Evolutionary conservation across 2,329 filamentous ascomycete genomes (phyloP), one percentile per base, ranked within the genome.

Genomic region (Fusarium domesticum): DNA sequence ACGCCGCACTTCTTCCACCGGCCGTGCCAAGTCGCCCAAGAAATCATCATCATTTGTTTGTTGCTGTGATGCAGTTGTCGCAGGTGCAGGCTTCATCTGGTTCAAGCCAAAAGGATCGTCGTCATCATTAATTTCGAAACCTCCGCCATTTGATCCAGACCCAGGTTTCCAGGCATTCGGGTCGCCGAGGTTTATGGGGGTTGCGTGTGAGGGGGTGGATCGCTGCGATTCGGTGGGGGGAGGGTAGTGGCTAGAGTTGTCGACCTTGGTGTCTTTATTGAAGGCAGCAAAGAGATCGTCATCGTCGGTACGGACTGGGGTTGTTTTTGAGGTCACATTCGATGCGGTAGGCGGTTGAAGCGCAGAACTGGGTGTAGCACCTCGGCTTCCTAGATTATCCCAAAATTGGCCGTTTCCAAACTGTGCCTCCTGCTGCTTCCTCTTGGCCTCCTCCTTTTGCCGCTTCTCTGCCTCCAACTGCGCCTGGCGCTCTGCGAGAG

Each of bases 61-160:
- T 18, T 62, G 58, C 17, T 53, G 43, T 17, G 63, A 54, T 17
- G 63, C 49, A 5, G 64, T 44, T 20, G 23, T 28, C 7, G 58
- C 35, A 55, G 70, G 37, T 20, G 43, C 68, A 4, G 60, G 68
- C 51, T 80, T 78, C 59, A 89, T 64, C 52, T 85, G 73, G 47
- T 76, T 84, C 28, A 96, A 71, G 1, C 89, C 92, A 64, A 97
- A 96, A 2, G 90, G 89, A 61, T 96, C 89, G 61, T 95, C 89
- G 56, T 96, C 88, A 45, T 92, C 85, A 8, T 28, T 28, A 20
- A 79, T 74, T 11, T 65, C 70, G 49, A 83, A 69, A 0, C 57
- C 64, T 10, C 59, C 63, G 34, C 59, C 57, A 42, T 62, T 60
- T 2, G 66, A 53, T 15, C 56, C 46, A 4, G 61, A 35, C 12